phyloP scores from a whole-genome alignment of 1,284 basidiomycete genomes.

The Pseudozyma sp. region DNA sequence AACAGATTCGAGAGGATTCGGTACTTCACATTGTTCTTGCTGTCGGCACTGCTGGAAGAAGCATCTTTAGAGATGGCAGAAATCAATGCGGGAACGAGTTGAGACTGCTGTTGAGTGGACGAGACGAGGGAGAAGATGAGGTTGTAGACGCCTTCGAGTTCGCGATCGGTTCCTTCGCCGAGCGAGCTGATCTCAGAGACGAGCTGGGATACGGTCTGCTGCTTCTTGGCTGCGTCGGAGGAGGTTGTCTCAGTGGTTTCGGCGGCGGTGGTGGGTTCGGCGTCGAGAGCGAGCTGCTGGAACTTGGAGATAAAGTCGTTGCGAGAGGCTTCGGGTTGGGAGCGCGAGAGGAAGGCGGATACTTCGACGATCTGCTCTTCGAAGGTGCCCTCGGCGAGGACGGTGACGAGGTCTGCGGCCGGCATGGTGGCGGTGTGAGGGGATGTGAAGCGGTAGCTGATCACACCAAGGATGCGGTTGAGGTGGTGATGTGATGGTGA shows the following conservation, averaged over 20 bases:
- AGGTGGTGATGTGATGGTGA: background rate
- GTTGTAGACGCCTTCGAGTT: slow-evolving; percentile 66
- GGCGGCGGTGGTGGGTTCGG: slow-evolving; percentile 30
- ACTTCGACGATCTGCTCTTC: slow-evolving; percentile 63
- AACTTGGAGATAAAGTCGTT: slow-evolving; percentile 56
- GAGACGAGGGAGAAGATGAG: slow-evolving; percentile 58
- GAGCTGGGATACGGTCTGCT: slow-evolving; percentile 46
- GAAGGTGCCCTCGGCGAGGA: slow-evolving; percentile 64
- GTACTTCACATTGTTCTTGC: slow-evolving; percentile 54
- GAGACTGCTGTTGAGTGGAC: slow-evolving; percentile 12
- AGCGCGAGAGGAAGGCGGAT: slow-evolving; percentile 59
- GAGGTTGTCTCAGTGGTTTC: slow-evolving; percentile 4
- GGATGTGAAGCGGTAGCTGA: background rate
- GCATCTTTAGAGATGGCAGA: slow-evolving; percentile 30
- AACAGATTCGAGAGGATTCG: slow-evolving; percentile 65
- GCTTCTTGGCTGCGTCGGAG: slow-evolving; percentile 37
- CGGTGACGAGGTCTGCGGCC: slow-evolving; percentile 59
- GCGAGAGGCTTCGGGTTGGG: slow-evolving; percentile 56
- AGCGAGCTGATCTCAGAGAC: slow-evolving; percentile 49
- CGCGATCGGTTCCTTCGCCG: slow-evolving; percentile 62
- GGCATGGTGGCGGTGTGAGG: slow-evolving; percentile 38
- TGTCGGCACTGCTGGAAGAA: background rate
- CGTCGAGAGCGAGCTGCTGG: slow-evolving; percentile 49
- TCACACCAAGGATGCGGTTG: background rate
- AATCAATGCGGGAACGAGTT: slow-evolving; percentile 42